A percentile compares a stretch with the other conserved stretches of the same genome.
These are phyloP conservation scores for Cercophora samala DNA, from an alignment of 495 filamentous ascomycete species.

Conservation along the genomic window DNA sequence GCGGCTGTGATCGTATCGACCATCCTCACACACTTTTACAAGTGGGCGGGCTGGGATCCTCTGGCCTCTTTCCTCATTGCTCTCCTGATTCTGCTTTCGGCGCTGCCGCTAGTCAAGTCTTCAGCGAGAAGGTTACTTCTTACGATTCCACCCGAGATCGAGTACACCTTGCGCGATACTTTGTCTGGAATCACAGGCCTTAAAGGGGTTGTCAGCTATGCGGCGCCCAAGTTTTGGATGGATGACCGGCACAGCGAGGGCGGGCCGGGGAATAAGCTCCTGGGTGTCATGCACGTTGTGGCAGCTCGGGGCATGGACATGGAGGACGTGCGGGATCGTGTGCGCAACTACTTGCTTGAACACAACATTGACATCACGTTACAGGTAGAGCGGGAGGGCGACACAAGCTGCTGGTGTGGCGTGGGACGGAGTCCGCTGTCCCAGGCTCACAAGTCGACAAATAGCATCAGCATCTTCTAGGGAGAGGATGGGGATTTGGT, in stretches of 20 bases:
- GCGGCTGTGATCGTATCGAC: constrained; percentile 94
- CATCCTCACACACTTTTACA: constrained; percentile 74
- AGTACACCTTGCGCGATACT: constrained; percentile 84
- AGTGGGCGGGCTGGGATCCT: constrained; percentile 94
- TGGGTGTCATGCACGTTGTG: constrained; percentile 81
- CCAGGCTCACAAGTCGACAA: constrained; percentile 19
- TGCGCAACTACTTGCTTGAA: constrained; percentile 55
- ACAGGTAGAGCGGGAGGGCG: constrained; percentile 72
- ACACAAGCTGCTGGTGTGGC: constrained; percentile 77
- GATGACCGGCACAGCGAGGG: constrained; percentile 60
- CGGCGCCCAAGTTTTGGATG: constrained; percentile 90
- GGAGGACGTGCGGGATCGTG: constrained; percentile 72
- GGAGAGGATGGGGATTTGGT: constrained; percentile 15
- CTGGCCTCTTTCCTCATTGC: constrained; percentile 92
- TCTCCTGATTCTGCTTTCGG: constrained; percentile 82
- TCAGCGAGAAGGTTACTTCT: constrained; percentile 79
- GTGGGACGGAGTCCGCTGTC: constrained; percentile 36
- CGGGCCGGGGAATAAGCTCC: constrained; percentile 47
- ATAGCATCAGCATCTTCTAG: constrained; percentile 30
- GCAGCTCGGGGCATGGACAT: constrained; percentile 65
- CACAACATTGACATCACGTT: constrained; percentile 69
- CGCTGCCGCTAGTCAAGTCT: constrained; percentile 81
- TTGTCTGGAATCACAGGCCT: constrained; percentile 79
- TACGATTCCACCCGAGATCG: constrained; percentile 76
- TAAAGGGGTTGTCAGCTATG: constrained; percentile 79